Base-by-base conservation (phyloP, 129 eudicot species). In the Dittrichia graveolens region DNA sequence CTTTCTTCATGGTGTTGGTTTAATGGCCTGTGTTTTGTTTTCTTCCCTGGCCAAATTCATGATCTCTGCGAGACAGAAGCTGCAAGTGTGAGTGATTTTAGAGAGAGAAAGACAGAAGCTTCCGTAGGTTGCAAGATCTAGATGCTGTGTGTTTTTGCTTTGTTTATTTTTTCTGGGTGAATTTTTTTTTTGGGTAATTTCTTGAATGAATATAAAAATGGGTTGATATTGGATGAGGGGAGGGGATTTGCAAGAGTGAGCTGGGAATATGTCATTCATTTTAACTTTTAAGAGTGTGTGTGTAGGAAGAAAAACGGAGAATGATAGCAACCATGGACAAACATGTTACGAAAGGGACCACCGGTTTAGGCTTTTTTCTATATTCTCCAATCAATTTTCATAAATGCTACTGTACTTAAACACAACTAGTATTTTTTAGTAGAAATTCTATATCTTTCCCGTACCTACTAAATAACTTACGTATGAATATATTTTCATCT, bases 101-200 rank as follows among this genome's bases (percentile, higher is more conserved):
- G 64, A 72, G 44, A 73, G 75, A 74, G 62, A 75, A 79, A 73
- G 76, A 24, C 31, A 24, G 96, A 87, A 92, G 86, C 88, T 85
- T 92, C 88, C 81, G 18, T 75, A 47, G 14, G 80, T 74, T 84
- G 84, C 91, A 86, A 87, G 98, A 85, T 87, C 89, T 78, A 47
- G 83, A 72, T 85, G 90, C 78, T 78, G 42, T 72, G 73, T 79
- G 10, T 70, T 58, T 31, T 72, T 76, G 46, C 76, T 80, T 48
- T 68, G 31, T 10, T 34, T 71, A 8, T 55, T 45, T 57, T 72
- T 50, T 74, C 3, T 40, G 41, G 19, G 14, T 45, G 53, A 6
- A 42, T 67, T 15, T n/a, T 47, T 76, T 67, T 16, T 15, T 8
- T 6, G 12, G 14, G 19, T 49, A 50, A 62, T 74, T 48, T 74